These are phyloP conservation scores for Ramaria sp. DNA, from an alignment of 768 basidiomycete species.

Conservation along the genomic window DNA sequence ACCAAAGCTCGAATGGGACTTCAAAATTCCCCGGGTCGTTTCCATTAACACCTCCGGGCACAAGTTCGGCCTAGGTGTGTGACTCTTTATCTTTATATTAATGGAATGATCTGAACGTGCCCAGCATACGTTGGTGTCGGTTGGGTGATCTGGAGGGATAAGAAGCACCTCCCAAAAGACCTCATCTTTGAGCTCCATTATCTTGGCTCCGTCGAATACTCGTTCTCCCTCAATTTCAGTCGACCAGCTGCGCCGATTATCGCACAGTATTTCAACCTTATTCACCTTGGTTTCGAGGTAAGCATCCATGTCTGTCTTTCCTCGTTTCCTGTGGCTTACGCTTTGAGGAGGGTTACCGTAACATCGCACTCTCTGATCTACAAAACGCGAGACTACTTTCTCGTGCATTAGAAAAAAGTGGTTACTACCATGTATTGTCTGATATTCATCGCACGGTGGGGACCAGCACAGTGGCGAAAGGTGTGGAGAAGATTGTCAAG, in stretches of 20 bases:
- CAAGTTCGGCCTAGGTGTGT: constrained; percentile 22
- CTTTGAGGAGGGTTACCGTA: constrained; percentile 29
- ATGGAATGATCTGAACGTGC: constrained; percentile 28
- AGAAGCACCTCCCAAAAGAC: constrained; percentile 50
- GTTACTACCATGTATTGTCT: constrained; percentile 40
- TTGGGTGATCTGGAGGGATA: constrained; percentile 53
- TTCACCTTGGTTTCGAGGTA: constrained; percentile 44
- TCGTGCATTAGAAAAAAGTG: constrained; percentile 47
- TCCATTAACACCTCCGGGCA: constrained; percentile 38
- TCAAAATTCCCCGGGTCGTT: constrained; percentile 46
- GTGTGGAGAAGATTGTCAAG: constrained; percentile 23
- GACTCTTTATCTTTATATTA: not conserved
- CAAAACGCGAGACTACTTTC: constrained; percentile 57
- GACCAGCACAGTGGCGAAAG: constrained; percentile 14
- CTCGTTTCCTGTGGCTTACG: not conserved
- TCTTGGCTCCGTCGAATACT: constrained; percentile 56
- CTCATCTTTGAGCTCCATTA: constrained; percentile 55
- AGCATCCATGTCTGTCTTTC: constrained; percentile 8
- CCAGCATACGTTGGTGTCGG: constrained; percentile 48
- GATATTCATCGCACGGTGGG: constrained; percentile 39
- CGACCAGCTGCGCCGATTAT: constrained; percentile 52
- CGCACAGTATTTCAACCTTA: constrained; percentile 52
- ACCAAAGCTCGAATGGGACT: constrained; percentile 48
- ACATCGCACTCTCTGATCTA: constrained; percentile 35
- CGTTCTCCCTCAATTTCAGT: constrained; percentile 55